phyloP scores from a whole-genome alignment of 2,329 filamentous ascomycete species.

The Fusarium caatingaense region DNA sequence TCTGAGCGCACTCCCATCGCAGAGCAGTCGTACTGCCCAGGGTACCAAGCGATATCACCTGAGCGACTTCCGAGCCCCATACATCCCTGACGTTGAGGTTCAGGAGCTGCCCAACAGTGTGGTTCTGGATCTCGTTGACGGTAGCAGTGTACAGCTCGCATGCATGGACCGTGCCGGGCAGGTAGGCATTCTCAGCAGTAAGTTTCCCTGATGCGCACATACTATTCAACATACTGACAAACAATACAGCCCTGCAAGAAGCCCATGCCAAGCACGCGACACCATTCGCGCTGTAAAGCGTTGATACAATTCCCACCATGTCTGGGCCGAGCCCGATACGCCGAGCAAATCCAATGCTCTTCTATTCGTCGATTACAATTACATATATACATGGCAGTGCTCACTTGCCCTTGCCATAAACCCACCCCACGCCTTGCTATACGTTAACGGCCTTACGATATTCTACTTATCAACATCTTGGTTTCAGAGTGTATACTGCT shows the following conservation, averaged over 20 bases:
- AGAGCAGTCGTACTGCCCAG: conserved; percentile 60
- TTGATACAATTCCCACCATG: not conserved
- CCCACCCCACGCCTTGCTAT: conserved; percentile 26
- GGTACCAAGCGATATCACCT: conserved; percentile 84
- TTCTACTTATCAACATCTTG: conserved; percentile 15
- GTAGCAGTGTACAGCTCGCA: conserved; percentile 71
- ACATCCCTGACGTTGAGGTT: conserved; percentile 87
- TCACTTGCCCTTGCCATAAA: conserved; percentile 10
- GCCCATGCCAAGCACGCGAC: conserved; percentile 51
- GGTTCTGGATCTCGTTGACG: conserved; percentile 69
- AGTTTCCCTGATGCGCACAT: conserved; percentile 47
- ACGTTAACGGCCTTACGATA: conserved; percentile 38
- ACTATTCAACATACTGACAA: conserved; percentile 8
- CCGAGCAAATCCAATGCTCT: conserved; percentile 5
- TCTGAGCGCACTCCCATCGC: conserved; percentile 71
- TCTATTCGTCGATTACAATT: conserved; percentile 19
- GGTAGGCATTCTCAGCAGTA: conserved; percentile 64
- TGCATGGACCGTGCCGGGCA: conserved; percentile 72
- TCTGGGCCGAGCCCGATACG: conserved; percentile 12
- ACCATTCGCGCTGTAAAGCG: conserved; percentile 48
- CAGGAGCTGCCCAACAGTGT: conserved; percentile 93
- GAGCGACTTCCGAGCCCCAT: conserved; percentile 82
- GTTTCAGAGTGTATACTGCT: conserved; percentile 26
- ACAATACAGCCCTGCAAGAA: conserved; percentile 50
- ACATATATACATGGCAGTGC: conserved; percentile 23